Percentiles rank a stretch among this genome's conserved stretches.
Evolutionary conservation across 2,329 filamentous ascomycete genomes (phyloP).

Genomic region (Exserohilum rostratum): DNA sequence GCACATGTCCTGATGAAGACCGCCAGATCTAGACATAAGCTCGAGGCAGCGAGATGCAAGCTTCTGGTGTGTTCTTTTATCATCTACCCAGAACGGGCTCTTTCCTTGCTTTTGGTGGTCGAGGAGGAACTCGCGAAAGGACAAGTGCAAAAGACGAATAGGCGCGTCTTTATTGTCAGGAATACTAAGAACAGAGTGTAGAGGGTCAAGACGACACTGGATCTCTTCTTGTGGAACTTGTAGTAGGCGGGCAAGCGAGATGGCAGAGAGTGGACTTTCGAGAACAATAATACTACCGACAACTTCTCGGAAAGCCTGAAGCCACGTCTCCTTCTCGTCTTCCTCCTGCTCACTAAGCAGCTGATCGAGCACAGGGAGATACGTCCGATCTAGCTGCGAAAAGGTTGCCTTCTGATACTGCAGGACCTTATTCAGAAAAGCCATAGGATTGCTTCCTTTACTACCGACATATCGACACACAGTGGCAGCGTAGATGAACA

Average conservation of each 20-base stretch:
- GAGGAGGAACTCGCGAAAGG: constrained; percentile 37
- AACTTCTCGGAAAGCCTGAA: constrained; percentile 16
- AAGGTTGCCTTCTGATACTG: constrained; percentile 20
- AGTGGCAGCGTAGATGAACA: constrained; percentile 46
- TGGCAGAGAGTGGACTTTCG: constrained; percentile 25
- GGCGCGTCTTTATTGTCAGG: constrained; percentile 39
- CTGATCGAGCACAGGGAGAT: constrained; percentile 25
- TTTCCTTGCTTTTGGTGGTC: constrained; percentile 25
- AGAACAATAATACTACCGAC: constrained; percentile 28
- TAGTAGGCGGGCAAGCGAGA: constrained; percentile 21
- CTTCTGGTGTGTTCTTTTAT: constrained; percentile 37
- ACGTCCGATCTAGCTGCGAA: constrained; percentile 24
- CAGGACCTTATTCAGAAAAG: constrained; percentile 20
- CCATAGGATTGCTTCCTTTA: constrained; percentile 17
- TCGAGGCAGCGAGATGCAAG: constrained; percentile 46
- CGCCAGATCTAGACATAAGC: constrained; percentile 35
- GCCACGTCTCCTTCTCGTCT: constrained; percentile 19
- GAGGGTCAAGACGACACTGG: constrained; percentile 30
- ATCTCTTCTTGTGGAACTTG: constrained; percentile 22
- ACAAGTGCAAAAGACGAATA: constrained; percentile 38
- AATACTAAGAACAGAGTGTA: constrained; percentile 31
- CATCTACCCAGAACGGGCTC: constrained; percentile 45
- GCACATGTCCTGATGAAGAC: constrained; percentile 49
- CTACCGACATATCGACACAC: constrained; percentile 31
- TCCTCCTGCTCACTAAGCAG: constrained; percentile 40